phyloP scores from a whole-genome alignment of 2,329 filamentous ascomycete genomes.

The Dendryphion nanum region DNA sequence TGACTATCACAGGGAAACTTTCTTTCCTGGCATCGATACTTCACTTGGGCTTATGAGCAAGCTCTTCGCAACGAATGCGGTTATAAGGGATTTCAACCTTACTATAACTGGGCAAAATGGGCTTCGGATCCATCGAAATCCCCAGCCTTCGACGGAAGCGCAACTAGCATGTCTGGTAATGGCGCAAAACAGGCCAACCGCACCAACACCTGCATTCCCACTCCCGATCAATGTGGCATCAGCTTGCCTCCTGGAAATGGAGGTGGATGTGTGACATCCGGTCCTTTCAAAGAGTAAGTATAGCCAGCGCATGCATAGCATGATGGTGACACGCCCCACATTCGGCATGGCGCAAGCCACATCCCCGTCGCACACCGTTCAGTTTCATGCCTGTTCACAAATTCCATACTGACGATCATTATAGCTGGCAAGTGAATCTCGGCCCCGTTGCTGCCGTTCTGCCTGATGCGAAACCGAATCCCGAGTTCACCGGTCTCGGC shows the following conservation, averaged over 20 bases:
- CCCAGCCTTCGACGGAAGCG: constrained; percentile 56
- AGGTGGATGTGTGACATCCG: constrained; percentile 54
- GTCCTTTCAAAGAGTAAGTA: constrained; percentile 50
- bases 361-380: not conserved
- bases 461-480: constrained; percentile 24
- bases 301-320: constrained; percentile 1
- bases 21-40: constrained; percentile 44
- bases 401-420: not conserved
- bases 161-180: constrained; percentile 48
- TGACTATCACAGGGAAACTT: constrained; percentile 26
- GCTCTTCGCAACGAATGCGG: constrained; percentile 44
- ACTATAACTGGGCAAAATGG: constrained; percentile 55
- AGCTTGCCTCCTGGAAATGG: constrained; percentile 52
- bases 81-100: constrained; percentile 45
- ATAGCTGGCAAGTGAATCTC: constrained; percentile 39
- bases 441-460: constrained; percentile 48
- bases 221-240: constrained; percentile 21
- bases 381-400: not conserved
- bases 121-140: constrained; percentile 46
- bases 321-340: not conserved
- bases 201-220: constrained; percentile 30
- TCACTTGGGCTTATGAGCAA: constrained; percentile 43
- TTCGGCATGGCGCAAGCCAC: not conserved
- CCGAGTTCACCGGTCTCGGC: constrained; percentile 26
- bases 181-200: constrained; percentile 35